These are phyloP conservation scores for Spergularia bocconei DNA, from an alignment of 148 eudicot genomes.

Conservation along the genomic window DNA sequence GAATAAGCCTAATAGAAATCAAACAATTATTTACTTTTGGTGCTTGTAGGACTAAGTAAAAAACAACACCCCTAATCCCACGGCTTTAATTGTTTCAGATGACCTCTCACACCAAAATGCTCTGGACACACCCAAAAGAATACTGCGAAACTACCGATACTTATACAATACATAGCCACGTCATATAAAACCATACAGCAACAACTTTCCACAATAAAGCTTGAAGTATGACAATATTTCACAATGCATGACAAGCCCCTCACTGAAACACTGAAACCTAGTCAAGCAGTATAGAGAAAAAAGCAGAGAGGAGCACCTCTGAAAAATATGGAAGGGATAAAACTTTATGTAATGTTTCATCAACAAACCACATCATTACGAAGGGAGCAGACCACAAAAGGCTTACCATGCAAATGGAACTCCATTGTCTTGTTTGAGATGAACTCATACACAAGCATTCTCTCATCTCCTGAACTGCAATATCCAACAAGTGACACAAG, in stretches of 20 bases:
- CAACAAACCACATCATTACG: not conserved
- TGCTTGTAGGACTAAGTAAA: not conserved
- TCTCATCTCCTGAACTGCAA: slow-evolving; percentile 57
- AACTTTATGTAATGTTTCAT: not conserved
- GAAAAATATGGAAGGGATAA: not conserved
- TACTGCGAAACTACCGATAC: not conserved
- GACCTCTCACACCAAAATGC: not conserved
- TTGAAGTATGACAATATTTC: not conserved
- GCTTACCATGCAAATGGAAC: slow-evolving; percentile 77
- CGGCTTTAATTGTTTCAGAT: not conserved
- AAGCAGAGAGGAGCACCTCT: not conserved
- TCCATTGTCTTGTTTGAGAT: slow-evolving; percentile 72
- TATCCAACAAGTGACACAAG: slow-evolving; percentile 77
- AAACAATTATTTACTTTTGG: not conserved
- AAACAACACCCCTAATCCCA: not conserved
- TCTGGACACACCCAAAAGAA: not conserved
- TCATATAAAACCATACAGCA: not conserved
- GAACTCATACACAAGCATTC: slow-evolving; percentile 76
- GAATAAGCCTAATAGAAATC: not conserved
- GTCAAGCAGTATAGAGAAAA: not conserved
- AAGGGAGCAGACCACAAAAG: slow-evolving; percentile 8
- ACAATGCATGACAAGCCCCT: no score
- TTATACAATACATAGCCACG: not conserved
- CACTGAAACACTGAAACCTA: not conserved
- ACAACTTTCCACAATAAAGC: not conserved